These are phyloP conservation scores for Hemisphaericaspora xylanilytica DNA, from an alignment of 1,139 yeast species.

Conservation along the genomic window DNA sequence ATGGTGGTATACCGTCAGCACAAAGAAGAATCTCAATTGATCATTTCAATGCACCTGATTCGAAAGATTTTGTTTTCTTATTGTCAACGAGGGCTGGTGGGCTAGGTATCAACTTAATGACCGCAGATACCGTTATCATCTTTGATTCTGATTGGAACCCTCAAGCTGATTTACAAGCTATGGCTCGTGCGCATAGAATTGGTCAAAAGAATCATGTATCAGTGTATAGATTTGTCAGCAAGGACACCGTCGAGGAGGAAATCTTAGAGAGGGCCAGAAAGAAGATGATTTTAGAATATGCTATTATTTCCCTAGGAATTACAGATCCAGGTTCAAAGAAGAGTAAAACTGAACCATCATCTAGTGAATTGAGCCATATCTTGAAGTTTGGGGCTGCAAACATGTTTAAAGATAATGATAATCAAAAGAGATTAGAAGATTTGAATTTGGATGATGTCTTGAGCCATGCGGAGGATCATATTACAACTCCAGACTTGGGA, in stretches of 20 bases:
- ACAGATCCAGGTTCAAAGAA: conserved; percentile 62
- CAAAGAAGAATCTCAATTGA: conserved; percentile 94
- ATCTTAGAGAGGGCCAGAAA: conserved; percentile 94
- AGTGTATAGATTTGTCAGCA: conserved; percentile 94
- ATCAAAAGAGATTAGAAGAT: conserved; percentile 93
- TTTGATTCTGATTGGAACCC: conserved; percentile 99
- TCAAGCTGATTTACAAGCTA: conserved; percentile 96
- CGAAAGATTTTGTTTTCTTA: conserved; percentile 87
- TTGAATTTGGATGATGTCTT: conserved; percentile 94
- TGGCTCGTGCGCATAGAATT: conserved; percentile 99
- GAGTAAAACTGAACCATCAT: conserved; percentile 63
- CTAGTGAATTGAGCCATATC: conserved; percentile 87
- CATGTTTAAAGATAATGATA: conserved; percentile 91
- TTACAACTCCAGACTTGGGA: conserved; percentile 93
- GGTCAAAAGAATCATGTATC: conserved; percentile 98
- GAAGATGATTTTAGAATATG: conserved; percentile 97
- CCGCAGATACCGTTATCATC: conserved; percentile 96
- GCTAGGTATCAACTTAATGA: conserved; percentile 94
- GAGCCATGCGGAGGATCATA: conserved; percentile 96
- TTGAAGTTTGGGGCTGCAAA: conserved; percentile 97
- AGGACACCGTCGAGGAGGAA: conserved; percentile 97
- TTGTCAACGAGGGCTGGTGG: conserved; percentile 98
- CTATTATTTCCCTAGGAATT: conserved; percentile 92
- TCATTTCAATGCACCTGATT: conserved; percentile 92
- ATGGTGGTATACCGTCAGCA: conserved; percentile 94